Conservation (phyloP, 1,139 yeast genomes). For the Chernovozyma sophiae-reginae region DNA sequence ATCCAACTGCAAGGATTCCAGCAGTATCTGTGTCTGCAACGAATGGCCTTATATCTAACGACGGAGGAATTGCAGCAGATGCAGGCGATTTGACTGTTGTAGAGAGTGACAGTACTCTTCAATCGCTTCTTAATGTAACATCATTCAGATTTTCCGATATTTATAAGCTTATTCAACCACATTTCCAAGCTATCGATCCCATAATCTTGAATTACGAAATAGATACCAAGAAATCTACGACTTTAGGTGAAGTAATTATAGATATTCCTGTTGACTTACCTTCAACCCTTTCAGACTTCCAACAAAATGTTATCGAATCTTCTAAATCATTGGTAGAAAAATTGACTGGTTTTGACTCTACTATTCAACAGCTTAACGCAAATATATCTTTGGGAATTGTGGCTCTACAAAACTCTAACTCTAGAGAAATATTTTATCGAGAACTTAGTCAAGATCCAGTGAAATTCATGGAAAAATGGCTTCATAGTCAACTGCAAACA, state of each 20-base stretch:
- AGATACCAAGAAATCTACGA: slow-evolving; percentile 69
- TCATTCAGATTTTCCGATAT: slow-evolving; percentile 68
- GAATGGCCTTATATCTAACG: slow-evolving; percentile 10
- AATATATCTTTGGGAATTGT: slow-evolving; percentile 61
- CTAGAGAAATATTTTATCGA: slow-evolving; percentile 56
- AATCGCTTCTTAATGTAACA: slow-evolving; percentile 50
- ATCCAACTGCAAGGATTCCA: slow-evolving; percentile 30
- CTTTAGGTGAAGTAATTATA: slow-evolving; percentile 74
- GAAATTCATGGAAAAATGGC: slow-evolving; percentile 67
- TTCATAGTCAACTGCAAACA: slow-evolving; percentile 70
- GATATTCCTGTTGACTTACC: slow-evolving; percentile 69
- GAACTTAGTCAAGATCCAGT: slow-evolving; percentile 76
- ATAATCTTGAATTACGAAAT: slow-evolving; percentile 70
- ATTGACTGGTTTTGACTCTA: slow-evolving; percentile 41
- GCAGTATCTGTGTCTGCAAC: slow-evolving; percentile 29
- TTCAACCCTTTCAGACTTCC: slow-evolving; percentile 37
- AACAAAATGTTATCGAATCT: slow-evolving; percentile 35
- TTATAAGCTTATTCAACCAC: slow-evolving; percentile 57
- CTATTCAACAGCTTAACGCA: slow-evolving; percentile 54
- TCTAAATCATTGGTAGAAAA: slow-evolving; percentile 38
- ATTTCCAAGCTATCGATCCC: slow-evolving; percentile 74
- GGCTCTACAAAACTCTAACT: slow-evolving; percentile 56
- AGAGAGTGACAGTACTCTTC: slow-evolving; percentile 66
- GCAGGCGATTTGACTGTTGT: slow-evolving; percentile 41
- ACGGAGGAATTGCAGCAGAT: slow-evolving; percentile 18